Evolutionary conservation across 768 basidiomycete species (phyloP).

Genomic region (Suillus decipiens): DNA sequence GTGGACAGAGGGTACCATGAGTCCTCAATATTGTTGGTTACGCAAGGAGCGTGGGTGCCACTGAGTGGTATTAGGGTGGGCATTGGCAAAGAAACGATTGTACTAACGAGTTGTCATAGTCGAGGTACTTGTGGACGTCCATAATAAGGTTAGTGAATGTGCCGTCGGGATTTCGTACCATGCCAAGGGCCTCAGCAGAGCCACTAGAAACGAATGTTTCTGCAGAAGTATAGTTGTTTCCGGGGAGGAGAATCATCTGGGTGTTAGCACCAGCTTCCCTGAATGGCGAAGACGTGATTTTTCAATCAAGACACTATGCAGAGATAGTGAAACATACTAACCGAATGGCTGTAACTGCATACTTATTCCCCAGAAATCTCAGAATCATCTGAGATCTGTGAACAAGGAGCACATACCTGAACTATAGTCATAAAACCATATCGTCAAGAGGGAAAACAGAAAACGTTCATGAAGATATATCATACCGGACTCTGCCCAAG

Average conservation of each 20-base stretch:
- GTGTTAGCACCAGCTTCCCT: conserved; percentile 42
- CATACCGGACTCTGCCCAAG: conserved; percentile 45
- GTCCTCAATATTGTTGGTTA: conserved; percentile 53
- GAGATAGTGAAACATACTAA: conserved; percentile 40
- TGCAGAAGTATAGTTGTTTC: conserved; percentile 57
- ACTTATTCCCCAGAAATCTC: conserved; percentile 40
- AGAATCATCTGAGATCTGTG: not conserved
- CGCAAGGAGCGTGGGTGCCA: conserved; percentile 47
- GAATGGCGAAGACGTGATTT: not conserved
- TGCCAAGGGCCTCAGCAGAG: conserved; percentile 49
- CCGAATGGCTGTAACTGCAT: conserved; percentile 62
- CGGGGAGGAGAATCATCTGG: conserved; percentile 61
- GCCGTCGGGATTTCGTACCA: conserved; percentile 49
- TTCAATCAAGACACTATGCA: not conserved
- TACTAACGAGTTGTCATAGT: conserved; percentile 51
- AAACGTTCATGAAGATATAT: not conserved
- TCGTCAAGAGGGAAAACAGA: not conserved
- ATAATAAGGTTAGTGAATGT: conserved; percentile 50
- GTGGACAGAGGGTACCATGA: conserved; percentile 46
- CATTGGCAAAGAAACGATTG: conserved; percentile 18
- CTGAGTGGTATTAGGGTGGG: conserved; percentile 20
- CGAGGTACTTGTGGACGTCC: conserved; percentile 67
- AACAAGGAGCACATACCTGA: not conserved
- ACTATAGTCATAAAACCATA: not conserved
- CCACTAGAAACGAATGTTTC: conserved; percentile 51